Percentiles rank a stretch among this genome's conserved stretches.
phyloP scores from a whole-genome alignment of 2,329 filamentous ascomycete genomes.

The Ceratocystis alfenasii region DNA sequence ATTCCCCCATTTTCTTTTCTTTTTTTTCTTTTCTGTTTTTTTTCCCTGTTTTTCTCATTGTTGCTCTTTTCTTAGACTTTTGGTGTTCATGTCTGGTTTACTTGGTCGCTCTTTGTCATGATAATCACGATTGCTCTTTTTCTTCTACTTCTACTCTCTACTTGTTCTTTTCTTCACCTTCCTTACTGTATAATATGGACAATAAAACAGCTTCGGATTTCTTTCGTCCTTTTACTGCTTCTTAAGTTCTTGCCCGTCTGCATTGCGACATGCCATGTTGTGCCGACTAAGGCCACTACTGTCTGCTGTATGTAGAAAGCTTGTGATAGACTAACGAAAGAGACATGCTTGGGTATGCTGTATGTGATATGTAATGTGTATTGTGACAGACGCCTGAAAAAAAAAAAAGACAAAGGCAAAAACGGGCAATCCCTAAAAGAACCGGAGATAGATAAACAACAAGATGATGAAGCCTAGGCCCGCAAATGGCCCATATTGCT shows the following conservation, averaged over 20 bases:
- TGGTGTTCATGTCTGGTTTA: conserved; percentile 14
- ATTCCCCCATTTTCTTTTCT: not conserved
- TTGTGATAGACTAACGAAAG: no score
- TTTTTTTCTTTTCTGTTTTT: not conserved
- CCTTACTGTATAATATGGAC: conserved; percentile 7
- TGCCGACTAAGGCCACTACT: no score
- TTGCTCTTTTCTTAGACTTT: conserved; percentile 2
- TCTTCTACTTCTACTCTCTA: not conserved
- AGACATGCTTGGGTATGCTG: no score
- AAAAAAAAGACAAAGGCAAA: not conserved
- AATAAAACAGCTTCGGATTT: not conserved
- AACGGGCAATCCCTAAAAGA: conserved; percentile 49
- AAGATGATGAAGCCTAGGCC: conserved; percentile 71
- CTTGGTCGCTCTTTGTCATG: conserved; percentile 11
- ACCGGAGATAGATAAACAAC: conserved; percentile 82
- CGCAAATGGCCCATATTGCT: conserved; percentile 91
- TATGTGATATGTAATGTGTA: not conserved
- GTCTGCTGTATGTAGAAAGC: no score
- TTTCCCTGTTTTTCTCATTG: not conserved
- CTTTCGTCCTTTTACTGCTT: no score
- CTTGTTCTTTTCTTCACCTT: not conserved
- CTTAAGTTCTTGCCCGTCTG: no score
- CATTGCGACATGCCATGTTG: not conserved
- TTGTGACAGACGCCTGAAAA: not conserved
- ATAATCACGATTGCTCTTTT: conserved; percentile 7